Evolutionary conservation across 1,139 yeast species (phyloP), one percentile per base, ranked within the genome.

Genomic region (Nakaseomyces delphensis): DNA sequence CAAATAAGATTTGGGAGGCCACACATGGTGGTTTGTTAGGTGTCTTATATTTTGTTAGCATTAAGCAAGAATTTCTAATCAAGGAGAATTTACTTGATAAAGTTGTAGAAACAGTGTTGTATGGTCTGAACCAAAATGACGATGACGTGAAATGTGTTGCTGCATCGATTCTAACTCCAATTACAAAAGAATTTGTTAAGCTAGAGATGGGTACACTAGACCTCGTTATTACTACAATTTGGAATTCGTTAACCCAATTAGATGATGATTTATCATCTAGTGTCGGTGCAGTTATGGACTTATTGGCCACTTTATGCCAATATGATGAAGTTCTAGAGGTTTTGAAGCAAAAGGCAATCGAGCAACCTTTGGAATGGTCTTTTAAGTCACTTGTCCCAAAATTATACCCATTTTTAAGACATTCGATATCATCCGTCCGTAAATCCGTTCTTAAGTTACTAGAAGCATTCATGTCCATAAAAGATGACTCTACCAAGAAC

Each of bases 21-120:
- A 85, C 93, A 47, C 98, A 93, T 68, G 98, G 98, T 50, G 99
- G 98, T 39, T 80, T 93, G 81, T 73, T 93, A 20, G 98, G 98
- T 0, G 70, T 93, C 43, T 70, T 96, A 46, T 93, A 93, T 63
- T 80, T 91, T 54, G 98, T 89, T 3, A 83, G 95, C 50, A 89
- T 91, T 4, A 73, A 95, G 55, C 80, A 89, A 1, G 94, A 85
- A 50, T 74, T 87, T 20, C 66, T 93, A 25, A 67, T 82, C 25
- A 64, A 70, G 11, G 71, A 75, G 43, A 73, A 73, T 32, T 67
- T 89, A 38, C 65, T 86, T 31, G 83, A 83, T 50, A 75, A 76
- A 45, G 85, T 91, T 2, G 80, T 89, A 3, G 73, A 77, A 38
- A 85, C 93, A 74, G 98, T 91, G 0, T 68, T 91, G 37, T 87